A percentile compares a stretch with the other conserved stretches of the same genome.
These are phyloP conservation scores for Ustilago tritici DNA, from an alignment of 1,284 basidiomycete species.

Conservation along the genomic window DNA sequence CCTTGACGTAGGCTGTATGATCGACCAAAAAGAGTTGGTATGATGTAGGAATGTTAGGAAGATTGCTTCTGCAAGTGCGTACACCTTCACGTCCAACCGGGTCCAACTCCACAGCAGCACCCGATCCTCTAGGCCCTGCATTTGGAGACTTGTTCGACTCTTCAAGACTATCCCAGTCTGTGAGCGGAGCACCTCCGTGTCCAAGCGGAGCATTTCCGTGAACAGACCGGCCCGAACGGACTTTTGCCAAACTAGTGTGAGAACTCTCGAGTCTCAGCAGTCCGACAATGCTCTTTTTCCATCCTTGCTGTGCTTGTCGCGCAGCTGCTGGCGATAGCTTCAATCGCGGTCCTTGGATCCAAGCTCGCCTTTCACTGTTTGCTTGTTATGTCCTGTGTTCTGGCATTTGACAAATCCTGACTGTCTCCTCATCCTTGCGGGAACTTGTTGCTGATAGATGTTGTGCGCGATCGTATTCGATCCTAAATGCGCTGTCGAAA, in stretches of 20 bases:
- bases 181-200: neutral
- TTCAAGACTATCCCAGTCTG: neutral
- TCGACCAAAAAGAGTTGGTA: neutral
- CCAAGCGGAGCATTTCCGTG: neutral
- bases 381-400: no score
- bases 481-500: neutral
- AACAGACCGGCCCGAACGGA: neutral
- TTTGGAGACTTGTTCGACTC: neutral
- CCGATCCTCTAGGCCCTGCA: neutral
- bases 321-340: no score
- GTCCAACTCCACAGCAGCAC: neutral
- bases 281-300: neutral
- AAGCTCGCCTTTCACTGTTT: no score
- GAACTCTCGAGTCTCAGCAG: neutral
- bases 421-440: neutral
- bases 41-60: neutral
- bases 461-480: neutral
- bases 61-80: neutral
- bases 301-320: no score
- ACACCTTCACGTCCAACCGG: neutral
- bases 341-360: no score
- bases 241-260: no score
- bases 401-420: neutral
- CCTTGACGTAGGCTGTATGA: conserved; percentile 84
- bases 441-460: neutral